Conservation (phyloP, 306 rosid species). For the Dalbergia oliveri region DNA sequence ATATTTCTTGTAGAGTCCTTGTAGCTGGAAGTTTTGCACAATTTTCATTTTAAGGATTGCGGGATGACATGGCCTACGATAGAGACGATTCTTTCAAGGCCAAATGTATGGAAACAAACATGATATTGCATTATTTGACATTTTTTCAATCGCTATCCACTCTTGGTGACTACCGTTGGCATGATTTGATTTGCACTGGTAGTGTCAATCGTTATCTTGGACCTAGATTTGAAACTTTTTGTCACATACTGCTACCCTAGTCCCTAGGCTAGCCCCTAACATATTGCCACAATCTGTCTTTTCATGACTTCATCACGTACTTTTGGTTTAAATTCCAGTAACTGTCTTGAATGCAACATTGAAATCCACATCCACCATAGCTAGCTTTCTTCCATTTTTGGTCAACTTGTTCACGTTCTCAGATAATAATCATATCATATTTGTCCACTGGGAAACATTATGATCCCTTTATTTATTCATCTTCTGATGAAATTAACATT, state of each 20-base stretch:
- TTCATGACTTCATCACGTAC: neutral
- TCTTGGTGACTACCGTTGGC: neutral
- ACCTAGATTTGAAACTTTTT: neutral
- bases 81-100: neutral
- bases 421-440: neutral
- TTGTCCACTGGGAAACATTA: constrained; percentile 27
- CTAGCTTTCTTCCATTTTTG: neutral
- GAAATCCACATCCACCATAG: neutral
- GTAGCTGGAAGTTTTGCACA: neutral
- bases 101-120: neutral
- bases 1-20: neutral
- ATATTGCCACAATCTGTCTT: neutral
- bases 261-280: neutral
- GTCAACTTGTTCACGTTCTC: neutral
- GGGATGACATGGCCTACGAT: neutral
- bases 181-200: neutral
- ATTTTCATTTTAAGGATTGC: neutral
- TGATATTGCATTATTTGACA: neutral
- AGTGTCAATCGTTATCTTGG: neutral
- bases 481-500: constrained; percentile 59
- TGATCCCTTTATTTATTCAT: constrained; percentile 65
- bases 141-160: neutral
- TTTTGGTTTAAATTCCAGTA: too few relatives aligned
- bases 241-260: neutral
- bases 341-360: neutral